Conservation (phyloP, 2,329 filamentous ascomycete genomes). For the Hypoxylon sp. region DNA sequence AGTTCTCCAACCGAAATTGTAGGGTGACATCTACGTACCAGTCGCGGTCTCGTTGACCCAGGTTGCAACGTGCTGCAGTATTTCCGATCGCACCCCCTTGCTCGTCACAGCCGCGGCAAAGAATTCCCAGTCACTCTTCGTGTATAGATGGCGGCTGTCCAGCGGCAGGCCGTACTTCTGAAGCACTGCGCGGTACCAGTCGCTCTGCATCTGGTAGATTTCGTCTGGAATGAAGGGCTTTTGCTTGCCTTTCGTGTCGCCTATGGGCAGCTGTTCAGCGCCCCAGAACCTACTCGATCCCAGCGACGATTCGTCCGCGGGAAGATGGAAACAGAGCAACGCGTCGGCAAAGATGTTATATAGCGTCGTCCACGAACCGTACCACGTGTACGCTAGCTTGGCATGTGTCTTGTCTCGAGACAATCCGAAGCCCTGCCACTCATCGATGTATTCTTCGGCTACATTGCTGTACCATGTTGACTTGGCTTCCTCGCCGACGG, state of each 20-base stretch:
- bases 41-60: conserved; percentile 88
- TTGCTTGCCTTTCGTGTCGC: conserved; percentile 24
- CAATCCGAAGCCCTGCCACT: conserved; percentile 76
- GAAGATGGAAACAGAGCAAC: conserved; percentile 80
- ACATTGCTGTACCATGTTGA: conserved; percentile 68
- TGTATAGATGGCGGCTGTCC: conserved; percentile 82
- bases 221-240: conserved; percentile 72
- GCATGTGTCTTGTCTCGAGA: conserved; percentile 75
- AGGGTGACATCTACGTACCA: conserved; percentile 49
- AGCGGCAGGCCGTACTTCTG: conserved; percentile 85
- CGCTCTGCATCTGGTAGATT: conserved; percentile 80
- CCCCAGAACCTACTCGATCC: conserved; percentile 38
- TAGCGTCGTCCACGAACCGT: conserved; percentile 81
- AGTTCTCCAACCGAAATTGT: not conserved
- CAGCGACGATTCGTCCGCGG: conserved; percentile 33
- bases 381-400: conserved; percentile 82
- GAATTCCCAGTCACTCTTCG: conserved; percentile 92
- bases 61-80: conserved; percentile 74
- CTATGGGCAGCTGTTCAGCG: conserved; percentile 33
- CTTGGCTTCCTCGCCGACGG: conserved; percentile 66
- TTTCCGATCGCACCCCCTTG: conserved; percentile 71
- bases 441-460: conserved; percentile 70
- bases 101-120: conserved; percentile 83
- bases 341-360: conserved; percentile 79
- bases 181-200: conserved; percentile 81